phyloP scores from a whole-genome alignment of 768 basidiomycete genomes.

The Tylopilus subfusipes region DNA sequence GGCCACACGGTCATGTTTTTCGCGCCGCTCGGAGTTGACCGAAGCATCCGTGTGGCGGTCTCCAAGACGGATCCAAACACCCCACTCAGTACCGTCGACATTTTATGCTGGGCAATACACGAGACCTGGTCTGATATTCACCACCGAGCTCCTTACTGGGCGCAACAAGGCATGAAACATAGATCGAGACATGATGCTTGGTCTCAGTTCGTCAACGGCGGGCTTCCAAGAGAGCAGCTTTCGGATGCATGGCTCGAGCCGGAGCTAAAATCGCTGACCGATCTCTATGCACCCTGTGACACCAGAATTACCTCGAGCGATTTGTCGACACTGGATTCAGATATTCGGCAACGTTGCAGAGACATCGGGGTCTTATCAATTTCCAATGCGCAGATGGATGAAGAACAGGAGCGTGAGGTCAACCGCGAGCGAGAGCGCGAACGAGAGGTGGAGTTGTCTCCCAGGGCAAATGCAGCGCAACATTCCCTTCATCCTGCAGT shows the following conservation, averaged over 20 bases:
- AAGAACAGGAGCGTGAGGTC: background rate
- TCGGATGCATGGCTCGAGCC: background rate
- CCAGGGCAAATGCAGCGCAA: background rate
- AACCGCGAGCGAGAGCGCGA: no score
- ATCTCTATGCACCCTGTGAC: background rate
- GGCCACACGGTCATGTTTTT: constrained; percentile 46
- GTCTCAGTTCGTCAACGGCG: background rate
- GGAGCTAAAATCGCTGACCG: background rate
- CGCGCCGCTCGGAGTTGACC: constrained; percentile 39
- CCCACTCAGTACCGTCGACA: constrained; percentile 19
- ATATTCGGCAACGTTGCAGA: background rate
- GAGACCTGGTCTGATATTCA: no score
- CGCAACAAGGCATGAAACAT: constrained; percentile 19
- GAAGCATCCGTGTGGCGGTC: constrained; percentile 29
- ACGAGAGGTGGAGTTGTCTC: background rate
- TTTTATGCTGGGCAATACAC: no score
- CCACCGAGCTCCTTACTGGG: background rate
- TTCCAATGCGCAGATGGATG: background rate
- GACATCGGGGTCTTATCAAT: background rate
- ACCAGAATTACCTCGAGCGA: no score
- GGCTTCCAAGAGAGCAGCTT: background rate
- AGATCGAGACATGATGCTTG: constrained; percentile 9
- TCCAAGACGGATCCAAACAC: constrained; percentile 1
- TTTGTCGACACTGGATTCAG: background rate
- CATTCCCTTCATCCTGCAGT: background rate